Evolutionary conservation across 2,329 filamentous ascomycete species (phyloP), one percentile per base, ranked within the genome.

Genomic region (Leptographium lundbergii): DNA sequence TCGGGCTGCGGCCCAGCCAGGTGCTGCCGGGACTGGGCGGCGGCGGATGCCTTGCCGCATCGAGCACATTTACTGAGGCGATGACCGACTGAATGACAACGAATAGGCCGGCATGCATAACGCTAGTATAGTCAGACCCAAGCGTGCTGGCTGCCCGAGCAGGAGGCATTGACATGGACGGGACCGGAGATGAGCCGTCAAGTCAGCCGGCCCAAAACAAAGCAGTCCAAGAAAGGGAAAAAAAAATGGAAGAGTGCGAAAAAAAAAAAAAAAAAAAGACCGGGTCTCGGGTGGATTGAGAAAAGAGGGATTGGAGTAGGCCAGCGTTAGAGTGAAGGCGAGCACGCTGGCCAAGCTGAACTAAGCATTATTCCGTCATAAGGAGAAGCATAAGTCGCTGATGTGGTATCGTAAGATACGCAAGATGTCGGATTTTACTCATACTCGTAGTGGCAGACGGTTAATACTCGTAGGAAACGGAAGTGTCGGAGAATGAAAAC

Each of bases 161-260:
- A 34, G 36, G 27, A 55, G 57, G 60, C 57, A 59, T 59, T 57
- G 52, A 61, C 56, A 34, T 34, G 32, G 32, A 34, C 32, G 32
- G 9, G 6, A 32, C 14, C 25, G 50, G 24, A 52, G 27, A 52
- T 52, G 50, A 52, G 50, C 25, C 24, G 27, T 17, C 17, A 34
- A 22, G 11, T n/a, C 27, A 25, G 29, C 14, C 9, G 32, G 47
- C 11, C 10, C 6, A 50, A 24, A 50, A 50, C n/a, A 36, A 39
- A 55, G 51, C 29, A 11, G 32, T 34, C 32, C 32, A 34, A 34
- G 9, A 34, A 9, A 9, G 9, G 27, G 9, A n/a, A 42, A 45
- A 45, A 45, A 52, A 32, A 47, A 56, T 5, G 9, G 19, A n/a
- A n/a, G n/a, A n/a, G n/a, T n/a, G n/a, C n/a, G n/a, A n/a, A n/a